A percentile compares a stretch with the other conserved stretches of the same genome.
These are phyloP conservation scores for Podospora australis DNA, from an alignment of 495 filamentous ascomycete species.

Conservation along the genomic window DNA sequence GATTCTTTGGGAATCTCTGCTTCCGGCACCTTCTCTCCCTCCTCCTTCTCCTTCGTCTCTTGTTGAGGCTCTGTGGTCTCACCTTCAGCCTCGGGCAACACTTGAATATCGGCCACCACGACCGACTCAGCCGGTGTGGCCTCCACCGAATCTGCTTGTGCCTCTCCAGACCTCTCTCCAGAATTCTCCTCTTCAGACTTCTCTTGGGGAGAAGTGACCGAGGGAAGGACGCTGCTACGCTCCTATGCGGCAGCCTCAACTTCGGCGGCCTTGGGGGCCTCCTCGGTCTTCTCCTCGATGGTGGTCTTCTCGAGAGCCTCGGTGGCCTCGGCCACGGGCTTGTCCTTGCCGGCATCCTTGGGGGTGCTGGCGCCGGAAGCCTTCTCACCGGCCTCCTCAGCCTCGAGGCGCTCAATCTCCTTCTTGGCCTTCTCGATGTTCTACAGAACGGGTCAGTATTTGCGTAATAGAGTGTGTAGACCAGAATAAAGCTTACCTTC, in stretches of 20 bases:
- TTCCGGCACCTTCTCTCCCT: no score
- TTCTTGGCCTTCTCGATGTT: constrained; percentile 73
- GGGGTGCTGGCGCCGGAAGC: constrained; percentile 25
- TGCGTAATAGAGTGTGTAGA: neutral
- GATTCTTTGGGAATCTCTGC: no score
- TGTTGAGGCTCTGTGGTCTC: no score
- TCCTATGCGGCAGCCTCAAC: constrained; percentile 7
- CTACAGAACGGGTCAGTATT: constrained; percentile 18
- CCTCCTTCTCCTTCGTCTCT: no score
- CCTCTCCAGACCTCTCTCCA: no score
- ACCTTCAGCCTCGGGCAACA: no score
- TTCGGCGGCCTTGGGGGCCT: constrained; percentile 2
- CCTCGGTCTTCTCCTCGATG: constrained; percentile 1
- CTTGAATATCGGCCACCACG: no score
- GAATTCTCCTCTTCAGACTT: no score
- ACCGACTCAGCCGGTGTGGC: no score
- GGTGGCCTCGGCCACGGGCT: constrained; percentile 30
- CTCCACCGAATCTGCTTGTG: no score
- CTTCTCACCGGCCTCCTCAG: constrained; percentile 42
- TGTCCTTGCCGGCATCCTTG: constrained; percentile 44
- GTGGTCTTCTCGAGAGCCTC: constrained; percentile 8
- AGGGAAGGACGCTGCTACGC: no score
- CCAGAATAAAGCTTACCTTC: constrained; percentile 54
- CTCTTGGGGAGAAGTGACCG: no score
- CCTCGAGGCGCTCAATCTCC: constrained; percentile 56